Evolutionary conservation across 352 stramenopile genomes (phyloP).

Genomic region (Phytophthora hybrid): DNA sequence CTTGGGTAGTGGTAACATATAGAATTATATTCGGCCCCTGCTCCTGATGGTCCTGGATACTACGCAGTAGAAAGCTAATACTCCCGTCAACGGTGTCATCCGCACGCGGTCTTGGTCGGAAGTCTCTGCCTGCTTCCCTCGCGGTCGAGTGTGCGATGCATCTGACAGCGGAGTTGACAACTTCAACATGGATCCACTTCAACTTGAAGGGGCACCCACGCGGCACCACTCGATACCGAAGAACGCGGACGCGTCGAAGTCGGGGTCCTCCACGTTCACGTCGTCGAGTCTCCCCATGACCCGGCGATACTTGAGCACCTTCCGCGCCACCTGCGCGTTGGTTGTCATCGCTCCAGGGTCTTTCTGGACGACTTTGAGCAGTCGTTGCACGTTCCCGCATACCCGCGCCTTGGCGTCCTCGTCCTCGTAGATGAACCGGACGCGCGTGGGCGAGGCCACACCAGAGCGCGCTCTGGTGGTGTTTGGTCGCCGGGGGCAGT

Average conservation of each 20-base stretch:
- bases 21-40: constrained; percentile 32
- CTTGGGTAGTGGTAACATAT: constrained; percentile 1
- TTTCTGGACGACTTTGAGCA: constrained; percentile 47
- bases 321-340: constrained; percentile 47
- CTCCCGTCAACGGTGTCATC: constrained; percentile 3
- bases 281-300: constrained; percentile 44
- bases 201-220: constrained; percentile 34
- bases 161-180: constrained; percentile 1
- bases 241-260: constrained; percentile 52
- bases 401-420: constrained; percentile 47
- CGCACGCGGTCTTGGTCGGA: background rate
- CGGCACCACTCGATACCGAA: constrained; percentile 56
- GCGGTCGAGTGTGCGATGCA: background rate
- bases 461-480: constrained; percentile 11
- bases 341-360: constrained; percentile 36
- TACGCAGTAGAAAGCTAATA: constrained; percentile 22
- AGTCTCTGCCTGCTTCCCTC: constrained; percentile 5
- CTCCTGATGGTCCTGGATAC: background rate
- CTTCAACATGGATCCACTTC: constrained; percentile 35
- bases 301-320: constrained; percentile 49
- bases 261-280: constrained; percentile 43
- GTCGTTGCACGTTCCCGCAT: constrained; percentile 44
- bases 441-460: constrained; percentile 29
- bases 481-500: constrained; percentile 14
- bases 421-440: constrained; percentile 52